Evolutionary conservation across 1,284 basidiomycete genomes (phyloP).

Genomic region (Neotropicomus parvogracilis): DNA sequence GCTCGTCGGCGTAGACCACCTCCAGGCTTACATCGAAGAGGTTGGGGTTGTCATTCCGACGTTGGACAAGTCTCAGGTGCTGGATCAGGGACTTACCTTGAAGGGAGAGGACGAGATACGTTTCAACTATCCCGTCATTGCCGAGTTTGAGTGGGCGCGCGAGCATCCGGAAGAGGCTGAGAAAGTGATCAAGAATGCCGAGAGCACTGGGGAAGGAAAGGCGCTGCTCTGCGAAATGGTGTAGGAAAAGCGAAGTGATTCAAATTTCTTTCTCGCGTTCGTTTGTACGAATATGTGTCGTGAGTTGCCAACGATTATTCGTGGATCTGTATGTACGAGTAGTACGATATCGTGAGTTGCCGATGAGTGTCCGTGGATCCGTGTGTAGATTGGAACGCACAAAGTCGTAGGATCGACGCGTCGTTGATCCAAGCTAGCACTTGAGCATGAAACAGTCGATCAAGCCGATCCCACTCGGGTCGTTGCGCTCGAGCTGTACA

Average conservation of each 20-base stretch:
- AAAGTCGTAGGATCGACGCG: no score
- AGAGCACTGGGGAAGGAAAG: background rate
- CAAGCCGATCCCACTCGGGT: no score
- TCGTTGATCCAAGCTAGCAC: no score
- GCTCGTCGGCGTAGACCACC: no score
- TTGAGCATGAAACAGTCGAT: no score
- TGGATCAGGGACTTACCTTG: background rate
- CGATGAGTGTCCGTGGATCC: no score
- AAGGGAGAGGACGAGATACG: slow-evolving; percentile 7
- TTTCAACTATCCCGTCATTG: slow-evolving; percentile 9
- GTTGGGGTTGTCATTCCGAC: background rate
- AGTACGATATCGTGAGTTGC: background rate
- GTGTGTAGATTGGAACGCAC: no score
- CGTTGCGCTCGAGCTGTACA: no score
- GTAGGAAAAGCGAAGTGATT: background rate
- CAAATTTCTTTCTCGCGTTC: background rate
- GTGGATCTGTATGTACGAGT: background rate
- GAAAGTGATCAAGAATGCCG: background rate
- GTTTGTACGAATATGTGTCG: background rate
- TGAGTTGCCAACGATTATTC: background rate
- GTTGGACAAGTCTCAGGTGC: background rate
- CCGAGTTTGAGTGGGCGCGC: slow-evolving; percentile 4
- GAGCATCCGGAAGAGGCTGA: background rate
- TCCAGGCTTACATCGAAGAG: background rate
- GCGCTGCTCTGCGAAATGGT: no score